Evolutionary conservation across 2,329 filamentous ascomycete species (phyloP).

Genomic region (Xylaria arbuscula): DNA sequence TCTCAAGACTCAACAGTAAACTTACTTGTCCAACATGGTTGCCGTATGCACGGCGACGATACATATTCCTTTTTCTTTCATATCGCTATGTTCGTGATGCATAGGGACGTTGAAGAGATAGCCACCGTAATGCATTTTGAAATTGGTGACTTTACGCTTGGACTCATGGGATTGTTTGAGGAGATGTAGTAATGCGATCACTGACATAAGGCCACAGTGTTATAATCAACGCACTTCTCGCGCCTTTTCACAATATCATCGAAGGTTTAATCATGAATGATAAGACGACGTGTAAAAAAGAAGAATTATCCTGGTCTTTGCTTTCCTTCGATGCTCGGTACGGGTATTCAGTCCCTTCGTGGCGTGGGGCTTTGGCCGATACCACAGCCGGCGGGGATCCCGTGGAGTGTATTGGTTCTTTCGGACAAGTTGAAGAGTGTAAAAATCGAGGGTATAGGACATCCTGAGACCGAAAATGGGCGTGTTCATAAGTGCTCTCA

Average conservation of each 20-base stretch:
- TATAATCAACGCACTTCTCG: slow-evolving; percentile 34
- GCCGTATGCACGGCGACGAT: too few relatives aligned
- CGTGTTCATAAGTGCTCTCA: slow-evolving; percentile 3
- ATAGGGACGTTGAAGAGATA: too few relatives aligned
- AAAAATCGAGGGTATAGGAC: slow-evolving; percentile 11
- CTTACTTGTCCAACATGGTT: too few relatives aligned
- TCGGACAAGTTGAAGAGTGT: slow-evolving; percentile 26
- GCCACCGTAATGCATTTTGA: too few relatives aligned
- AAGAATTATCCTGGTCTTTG: slow-evolving; percentile 20
- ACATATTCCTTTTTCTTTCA: too few relatives aligned
- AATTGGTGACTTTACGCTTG: too few relatives aligned
- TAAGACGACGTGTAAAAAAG: not conserved
- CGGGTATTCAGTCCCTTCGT: slow-evolving; percentile 35
- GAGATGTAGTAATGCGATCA: too few relatives aligned
- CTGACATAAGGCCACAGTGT: too few relatives aligned
- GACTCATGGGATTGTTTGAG: too few relatives aligned
- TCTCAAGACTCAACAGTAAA: too few relatives aligned
- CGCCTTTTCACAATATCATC: slow-evolving; percentile 29
- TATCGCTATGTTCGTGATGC: too few relatives aligned
- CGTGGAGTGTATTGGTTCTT: slow-evolving; percentile 31
- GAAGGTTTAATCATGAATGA: slow-evolving; percentile 30
- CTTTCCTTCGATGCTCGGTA: slow-evolving; percentile 35
- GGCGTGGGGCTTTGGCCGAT: slow-evolving; percentile 37
- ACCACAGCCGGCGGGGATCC: slow-evolving; percentile 28
- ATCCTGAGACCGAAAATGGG: not conserved